These are phyloP conservation scores for Alternaria sp. DNA, from an alignment of 2,329 filamentous ascomycete genomes.

Conservation along the genomic window DNA sequence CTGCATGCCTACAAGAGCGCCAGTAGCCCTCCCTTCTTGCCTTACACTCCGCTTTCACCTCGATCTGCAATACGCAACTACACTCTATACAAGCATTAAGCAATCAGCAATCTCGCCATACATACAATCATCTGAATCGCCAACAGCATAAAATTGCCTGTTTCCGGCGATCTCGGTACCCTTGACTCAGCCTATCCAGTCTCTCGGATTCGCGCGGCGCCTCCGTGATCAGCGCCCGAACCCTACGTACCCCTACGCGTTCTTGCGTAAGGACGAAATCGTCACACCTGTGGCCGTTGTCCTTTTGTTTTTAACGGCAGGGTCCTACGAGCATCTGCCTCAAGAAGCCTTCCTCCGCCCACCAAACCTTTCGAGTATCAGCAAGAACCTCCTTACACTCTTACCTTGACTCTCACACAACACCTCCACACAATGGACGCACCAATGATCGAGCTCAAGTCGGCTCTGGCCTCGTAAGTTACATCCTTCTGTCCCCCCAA, in stretches of 20 bases:
- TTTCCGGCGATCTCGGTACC: constrained; percentile 16
- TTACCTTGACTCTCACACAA: background rate
- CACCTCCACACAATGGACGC: constrained; percentile 44
- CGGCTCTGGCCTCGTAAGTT: constrained; percentile 56
- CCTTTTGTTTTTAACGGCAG: constrained; percentile 13
- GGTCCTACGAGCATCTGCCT: constrained; percentile 13
- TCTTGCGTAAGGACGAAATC: constrained; percentile 18
- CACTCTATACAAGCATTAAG: background rate
- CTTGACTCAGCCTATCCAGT: constrained; percentile 25
- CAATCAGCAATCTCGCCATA: constrained; percentile 2
- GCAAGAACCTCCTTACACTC: background rate
- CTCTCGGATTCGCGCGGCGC: constrained; percentile 16
- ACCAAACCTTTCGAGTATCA: background rate
- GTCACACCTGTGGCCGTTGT: constrained; percentile 15
- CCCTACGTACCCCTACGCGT: constrained; percentile 24
- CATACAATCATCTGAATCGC: background rate
- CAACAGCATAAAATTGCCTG: constrained; percentile 3
- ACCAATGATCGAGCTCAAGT: constrained; percentile 53
- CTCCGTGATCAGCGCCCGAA: constrained; percentile 15
- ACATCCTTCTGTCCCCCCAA: constrained; percentile 1
- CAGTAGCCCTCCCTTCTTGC: constrained; percentile 19
- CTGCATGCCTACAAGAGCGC: constrained; percentile 33
- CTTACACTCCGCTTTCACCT: constrained; percentile 2
- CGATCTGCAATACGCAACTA: background rate
- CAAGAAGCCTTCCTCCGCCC: constrained; percentile 13